Evolutionary conservation across 495 filamentous ascomycete genomes (phyloP), one percentile per base, ranked within the genome.

Genomic region (Jackrogersella minutella): DNA sequence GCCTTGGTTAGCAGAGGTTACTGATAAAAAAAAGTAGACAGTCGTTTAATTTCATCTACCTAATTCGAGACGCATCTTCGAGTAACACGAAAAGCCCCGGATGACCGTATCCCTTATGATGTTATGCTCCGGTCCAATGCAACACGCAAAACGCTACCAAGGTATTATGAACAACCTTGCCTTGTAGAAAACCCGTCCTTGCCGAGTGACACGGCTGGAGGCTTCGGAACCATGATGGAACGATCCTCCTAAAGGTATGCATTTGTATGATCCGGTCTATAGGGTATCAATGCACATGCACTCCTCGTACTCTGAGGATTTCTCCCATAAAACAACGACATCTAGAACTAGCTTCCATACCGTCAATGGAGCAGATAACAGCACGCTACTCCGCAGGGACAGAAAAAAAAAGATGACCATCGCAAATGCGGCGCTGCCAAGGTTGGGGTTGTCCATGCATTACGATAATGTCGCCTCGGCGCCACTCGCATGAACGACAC

Each of bases 401-500:
- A 46, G 40, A 13, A 31, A 36, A 16, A 26, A n/a, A n/a, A n/a
- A n/a, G n/a, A 19, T 49, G 24, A 9, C 22, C 11, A 31, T 33
- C 24, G 28, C 11, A 44, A 37, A 22, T 56, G 19, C 13, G 44
- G 19, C 43, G 34, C 43, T 43, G 26, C 22, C 11, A 14, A 30
- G 1, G 13, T 50, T 13, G 28, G 21, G 14, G 17, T 37, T 19
- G 33, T 31, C 19, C 17, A 33, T 36, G 56, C 31, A n/a, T 70
- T 44, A 69, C 58, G 69, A 75, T 53, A 70, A 46, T 16, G 72
- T 73, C 30, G 69, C 62, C 65, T 78, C 69, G 11, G 58, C 67
- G 13, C 76, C 76, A 41, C 72, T 80, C 36, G 77, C 73, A 56
- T 70, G 76, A 14, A 74, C 58, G 10, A 77, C 73, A 26, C 70